A percentile compares a stretch with the other conserved stretches of the same genome.
Evolutionary conservation across 1,284 basidiomycete species (phyloP).

Genomic region (Sporisorium scitamineum): DNA sequence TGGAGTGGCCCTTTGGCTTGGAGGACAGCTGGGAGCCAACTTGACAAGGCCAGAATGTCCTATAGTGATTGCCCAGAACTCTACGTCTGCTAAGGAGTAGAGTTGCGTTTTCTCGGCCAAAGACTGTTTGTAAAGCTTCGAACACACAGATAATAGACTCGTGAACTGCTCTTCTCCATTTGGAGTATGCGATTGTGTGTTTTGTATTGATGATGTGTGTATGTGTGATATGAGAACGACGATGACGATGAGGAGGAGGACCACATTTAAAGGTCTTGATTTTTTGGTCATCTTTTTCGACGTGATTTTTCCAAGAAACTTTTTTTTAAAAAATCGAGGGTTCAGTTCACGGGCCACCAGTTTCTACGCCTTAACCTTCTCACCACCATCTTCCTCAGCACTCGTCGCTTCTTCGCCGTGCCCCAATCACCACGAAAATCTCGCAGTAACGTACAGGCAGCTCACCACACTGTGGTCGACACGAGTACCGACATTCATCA

Average conservation of each 20-base stretch:
- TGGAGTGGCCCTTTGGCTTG: constrained; percentile 47
- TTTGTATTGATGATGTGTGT: not conserved
- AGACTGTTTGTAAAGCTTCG: too few species aligned
- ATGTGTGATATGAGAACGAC: not conserved
- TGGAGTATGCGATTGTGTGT: too few species aligned
- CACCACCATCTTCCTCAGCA: not conserved
- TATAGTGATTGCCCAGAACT: constrained; percentile 25
- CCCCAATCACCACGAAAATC: not conserved
- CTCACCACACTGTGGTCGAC: constrained; percentile 21
- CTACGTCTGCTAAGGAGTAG: constrained; percentile 13
- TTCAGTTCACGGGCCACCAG: constrained; percentile 16
- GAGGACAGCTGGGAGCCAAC: constrained; percentile 46
- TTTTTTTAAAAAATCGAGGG: not conserved
- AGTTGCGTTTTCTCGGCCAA: too few species aligned
- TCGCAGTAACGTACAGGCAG: not conserved
- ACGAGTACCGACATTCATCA: not conserved
- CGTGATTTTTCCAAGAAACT: not conserved
- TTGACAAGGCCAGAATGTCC: constrained; percentile 44
- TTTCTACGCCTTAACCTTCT: not conserved
- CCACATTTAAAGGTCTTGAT: not conserved
- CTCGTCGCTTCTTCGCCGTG: not conserved
- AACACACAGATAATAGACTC: too few species aligned
- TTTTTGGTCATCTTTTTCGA: not conserved
- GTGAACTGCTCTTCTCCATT: too few species aligned
- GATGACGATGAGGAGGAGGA: constrained; percentile 3